Conservation (phyloP, 1,284 basidiomycete species). For the Athelia psychrophila region DNA sequence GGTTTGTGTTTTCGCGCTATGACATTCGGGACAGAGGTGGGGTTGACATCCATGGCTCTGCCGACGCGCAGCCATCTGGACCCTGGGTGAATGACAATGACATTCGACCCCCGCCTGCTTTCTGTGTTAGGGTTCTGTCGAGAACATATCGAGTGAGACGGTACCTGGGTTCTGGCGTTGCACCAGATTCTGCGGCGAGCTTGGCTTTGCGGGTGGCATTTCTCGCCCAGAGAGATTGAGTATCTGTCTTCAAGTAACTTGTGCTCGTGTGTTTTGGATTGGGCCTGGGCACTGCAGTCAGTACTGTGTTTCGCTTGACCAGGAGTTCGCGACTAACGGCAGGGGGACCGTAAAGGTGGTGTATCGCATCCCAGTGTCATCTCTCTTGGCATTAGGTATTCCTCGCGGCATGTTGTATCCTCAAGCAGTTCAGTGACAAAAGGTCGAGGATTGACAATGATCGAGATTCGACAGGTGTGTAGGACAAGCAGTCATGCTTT, state of each 20-base stretch:
- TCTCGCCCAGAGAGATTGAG: conserved; percentile 68
- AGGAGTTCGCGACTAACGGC: conserved; percentile 43
- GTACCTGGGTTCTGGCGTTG: conserved; percentile 43
- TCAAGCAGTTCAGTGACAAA: too few relatives aligned
- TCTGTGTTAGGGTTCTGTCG: conserved; percentile 17
- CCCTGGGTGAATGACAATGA: conserved; percentile 93
- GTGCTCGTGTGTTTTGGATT: conserved; percentile 78
- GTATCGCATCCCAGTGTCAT: conserved; percentile 76
- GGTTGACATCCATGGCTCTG: conserved; percentile 84
- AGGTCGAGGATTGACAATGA: too few relatives aligned
- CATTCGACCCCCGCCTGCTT: conserved; percentile 67
- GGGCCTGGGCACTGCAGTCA: conserved; percentile 36
- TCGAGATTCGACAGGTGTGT: neutral
- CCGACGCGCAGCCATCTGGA: conserved; percentile 88
- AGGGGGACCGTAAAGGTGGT: conserved; percentile 79
- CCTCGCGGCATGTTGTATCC: conserved; percentile 64
- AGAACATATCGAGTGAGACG: conserved; percentile 9
- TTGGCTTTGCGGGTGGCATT: conserved; percentile 54
- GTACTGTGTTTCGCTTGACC: conserved; percentile 4
- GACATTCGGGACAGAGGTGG: conserved; percentile 71
- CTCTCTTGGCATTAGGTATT: conserved; percentile 72
- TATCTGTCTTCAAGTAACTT: conserved; percentile 69
- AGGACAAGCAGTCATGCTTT: neutral
- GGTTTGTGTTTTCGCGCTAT: conserved; percentile 65
- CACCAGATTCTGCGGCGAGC: conserved; percentile 34